Evolutionary conservation across 1,139 yeast genomes (phyloP).

Genomic region (Ogataea hybrid): DNA sequence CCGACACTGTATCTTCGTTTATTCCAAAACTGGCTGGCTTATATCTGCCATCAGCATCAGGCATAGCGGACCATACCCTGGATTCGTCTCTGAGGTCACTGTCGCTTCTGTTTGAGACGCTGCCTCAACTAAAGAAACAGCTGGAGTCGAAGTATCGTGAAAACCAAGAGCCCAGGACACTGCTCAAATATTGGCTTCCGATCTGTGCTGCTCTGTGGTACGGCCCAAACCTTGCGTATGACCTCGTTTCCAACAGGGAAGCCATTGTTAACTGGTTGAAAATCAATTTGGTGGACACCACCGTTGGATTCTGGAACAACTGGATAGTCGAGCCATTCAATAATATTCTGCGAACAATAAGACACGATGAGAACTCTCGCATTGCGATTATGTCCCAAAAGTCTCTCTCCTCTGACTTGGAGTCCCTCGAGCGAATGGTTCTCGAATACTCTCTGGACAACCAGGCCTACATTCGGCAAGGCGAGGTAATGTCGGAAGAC

Average conservation of each 20-base stretch:
- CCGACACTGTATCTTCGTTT: neutral
- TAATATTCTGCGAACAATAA: slow-evolving; percentile 72
- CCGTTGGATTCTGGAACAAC: slow-evolving; percentile 65
- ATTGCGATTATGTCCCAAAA: slow-evolving; percentile 78
- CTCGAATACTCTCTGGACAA: slow-evolving; percentile 62
- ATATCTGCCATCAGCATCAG: neutral
- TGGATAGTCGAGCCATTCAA: slow-evolving; percentile 83
- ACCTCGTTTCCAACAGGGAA: slow-evolving; percentile 48
- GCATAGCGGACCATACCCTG: slow-evolving; percentile 1
- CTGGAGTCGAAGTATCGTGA: neutral
- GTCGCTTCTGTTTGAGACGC: slow-evolving; percentile 5
- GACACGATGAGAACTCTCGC: slow-evolving; percentile 73
- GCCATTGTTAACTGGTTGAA: slow-evolving; percentile 56
- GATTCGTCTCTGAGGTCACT: slow-evolving; percentile 12
- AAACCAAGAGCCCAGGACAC: slow-evolving; percentile 27
- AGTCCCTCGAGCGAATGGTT: slow-evolving; percentile 86
- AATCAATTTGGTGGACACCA: slow-evolving; percentile 60
- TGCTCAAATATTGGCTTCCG: slow-evolving; percentile 69
- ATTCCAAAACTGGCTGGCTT: slow-evolving; percentile 7
- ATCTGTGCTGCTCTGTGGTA: slow-evolving; percentile 39
- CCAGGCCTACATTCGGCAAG: slow-evolving; percentile 30
- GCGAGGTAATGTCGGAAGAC: slow-evolving; percentile 22
- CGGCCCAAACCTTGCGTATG: slow-evolving; percentile 49
- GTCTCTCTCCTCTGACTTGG: slow-evolving; percentile 73
- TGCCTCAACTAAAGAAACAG: slow-evolving; percentile 16